Evolutionary conservation across 768 basidiomycete species (phyloP).

Genomic region (Amanita fuliginea): DNA sequence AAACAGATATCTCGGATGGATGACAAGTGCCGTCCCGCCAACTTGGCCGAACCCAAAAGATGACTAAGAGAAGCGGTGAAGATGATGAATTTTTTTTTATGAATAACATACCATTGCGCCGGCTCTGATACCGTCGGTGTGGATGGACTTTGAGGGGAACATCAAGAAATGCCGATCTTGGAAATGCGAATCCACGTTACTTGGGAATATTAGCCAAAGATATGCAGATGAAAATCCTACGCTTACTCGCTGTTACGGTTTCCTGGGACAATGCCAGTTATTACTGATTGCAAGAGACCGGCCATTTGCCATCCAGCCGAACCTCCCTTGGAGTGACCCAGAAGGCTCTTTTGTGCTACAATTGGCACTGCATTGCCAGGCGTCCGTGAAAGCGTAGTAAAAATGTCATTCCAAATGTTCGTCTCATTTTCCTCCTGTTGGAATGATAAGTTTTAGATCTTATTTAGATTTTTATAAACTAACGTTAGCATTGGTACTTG

Average conservation of each 20-base stretch:
- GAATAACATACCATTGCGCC: slow-evolving; percentile 65
- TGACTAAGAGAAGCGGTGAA: slow-evolving; percentile 34
- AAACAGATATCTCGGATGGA: slow-evolving; percentile 88
- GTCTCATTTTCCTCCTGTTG: slow-evolving; percentile 92
- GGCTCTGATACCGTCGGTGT: slow-evolving; percentile 85
- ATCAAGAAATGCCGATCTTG: slow-evolving; percentile 82
- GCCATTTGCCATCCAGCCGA: slow-evolving; percentile 98
- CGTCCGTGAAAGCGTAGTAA: slow-evolving; percentile 80
- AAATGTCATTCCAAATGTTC: slow-evolving; percentile 91
- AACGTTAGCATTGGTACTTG: slow-evolving; percentile 77
- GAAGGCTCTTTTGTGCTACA: slow-evolving; percentile 94
- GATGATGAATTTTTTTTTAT: background rate
- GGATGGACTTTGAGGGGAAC: slow-evolving; percentile 96
- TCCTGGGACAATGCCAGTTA: slow-evolving; percentile 82
- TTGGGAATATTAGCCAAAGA: slow-evolving; percentile 17
- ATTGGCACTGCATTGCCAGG: slow-evolving; percentile 95
- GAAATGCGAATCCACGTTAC: slow-evolving; percentile 91
- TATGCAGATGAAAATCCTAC: background rate
- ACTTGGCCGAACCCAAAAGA: slow-evolving; percentile 99
- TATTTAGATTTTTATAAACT: slow-evolving; percentile 12
- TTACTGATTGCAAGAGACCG: slow-evolving; percentile 80
- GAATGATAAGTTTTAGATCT: slow-evolving; percentile 7
- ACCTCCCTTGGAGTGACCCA: slow-evolving; percentile 97
- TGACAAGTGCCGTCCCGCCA: slow-evolving; percentile 79
- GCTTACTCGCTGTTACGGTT: slow-evolving; percentile 95